Conservation (phyloP, 352 stramenopile genomes). For the Globisporangium abappressorium region DNA sequence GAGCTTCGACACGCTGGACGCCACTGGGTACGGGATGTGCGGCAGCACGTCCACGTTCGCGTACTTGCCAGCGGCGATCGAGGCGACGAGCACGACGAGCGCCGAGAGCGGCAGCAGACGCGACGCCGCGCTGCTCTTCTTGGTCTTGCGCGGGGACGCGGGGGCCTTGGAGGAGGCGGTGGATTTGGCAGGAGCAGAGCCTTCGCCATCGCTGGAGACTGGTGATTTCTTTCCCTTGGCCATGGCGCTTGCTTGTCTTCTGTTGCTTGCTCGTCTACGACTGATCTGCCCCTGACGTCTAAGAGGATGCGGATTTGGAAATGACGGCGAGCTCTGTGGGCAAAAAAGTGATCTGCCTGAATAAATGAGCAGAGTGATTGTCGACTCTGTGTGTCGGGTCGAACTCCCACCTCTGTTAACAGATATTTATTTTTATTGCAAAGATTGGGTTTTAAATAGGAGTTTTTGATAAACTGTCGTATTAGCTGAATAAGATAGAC, state of each 20-base stretch:
- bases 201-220: constrained; percentile 2
- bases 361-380: neutral
- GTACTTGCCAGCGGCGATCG: constrained; percentile 15
- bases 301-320: constrained; percentile 8
- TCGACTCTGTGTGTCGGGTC: neutral
- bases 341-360: neutral
- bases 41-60: constrained; percentile 17
- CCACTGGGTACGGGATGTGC: constrained; percentile 15
- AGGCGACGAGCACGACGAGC: constrained; percentile 15
- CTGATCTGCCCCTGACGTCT: neutral
- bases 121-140: constrained; percentile 2
- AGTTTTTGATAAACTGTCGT: too few relatives aligned
- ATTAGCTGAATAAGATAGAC: too few relatives aligned
- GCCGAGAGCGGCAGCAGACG: constrained; percentile 21
- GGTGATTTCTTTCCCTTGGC: constrained; percentile 13
- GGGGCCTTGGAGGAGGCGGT: neutral
- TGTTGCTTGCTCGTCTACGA: neutral
- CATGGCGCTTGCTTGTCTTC: constrained; percentile 1
- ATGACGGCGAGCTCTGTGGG: neutral
- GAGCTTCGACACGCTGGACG: constrained; percentile 8
- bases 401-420: neutral
- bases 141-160: constrained; percentile 9
- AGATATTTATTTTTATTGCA: neutral
- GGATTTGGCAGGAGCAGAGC: neutral
- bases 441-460: too few relatives aligned